These are phyloP conservation scores for Niebla homalea DNA, from an alignment of 495 filamentous ascomycete genomes.

Conservation along the genomic window DNA sequence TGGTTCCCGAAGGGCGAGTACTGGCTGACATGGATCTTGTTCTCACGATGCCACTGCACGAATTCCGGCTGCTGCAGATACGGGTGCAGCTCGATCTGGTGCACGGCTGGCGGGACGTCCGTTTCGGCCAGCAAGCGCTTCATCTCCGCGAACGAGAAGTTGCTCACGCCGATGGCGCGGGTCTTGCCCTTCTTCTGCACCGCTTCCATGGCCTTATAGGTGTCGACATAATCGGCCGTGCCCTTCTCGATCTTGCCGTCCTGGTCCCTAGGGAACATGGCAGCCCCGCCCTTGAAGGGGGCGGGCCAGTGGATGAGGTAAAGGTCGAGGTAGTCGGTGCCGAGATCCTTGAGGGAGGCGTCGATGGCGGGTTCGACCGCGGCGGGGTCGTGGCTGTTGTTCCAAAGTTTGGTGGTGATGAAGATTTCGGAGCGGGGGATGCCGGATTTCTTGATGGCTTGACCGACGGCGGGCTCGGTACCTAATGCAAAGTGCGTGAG, in stretches of 20 bases:
- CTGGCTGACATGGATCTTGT: conserved; percentile 46
- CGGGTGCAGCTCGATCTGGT: conserved; percentile 53
- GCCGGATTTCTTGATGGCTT: conserved; percentile 41
- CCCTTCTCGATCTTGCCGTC: conserved; percentile 32
- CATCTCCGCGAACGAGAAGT: conserved; percentile 57
- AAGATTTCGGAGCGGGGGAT: conserved; percentile 49
- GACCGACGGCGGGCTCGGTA: conserved; percentile 40
- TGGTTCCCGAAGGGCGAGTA: conserved; percentile 63
- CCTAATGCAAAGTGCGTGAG: conserved; percentile 28
- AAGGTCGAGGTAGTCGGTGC: conserved; percentile 53
- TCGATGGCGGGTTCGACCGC: conserved; percentile 46
- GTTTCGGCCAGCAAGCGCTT: conserved; percentile 51
- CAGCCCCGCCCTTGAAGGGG: conserved; percentile 28
- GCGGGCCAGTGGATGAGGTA: conserved; percentile 60
- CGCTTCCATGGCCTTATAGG: conserved; percentile 53
- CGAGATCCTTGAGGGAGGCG: conserved; percentile 46
- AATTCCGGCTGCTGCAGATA: conserved; percentile 45
- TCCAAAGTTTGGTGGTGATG: conserved; percentile 62
- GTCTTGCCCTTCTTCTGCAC: conserved; percentile 40
- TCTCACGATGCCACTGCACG: conserved; percentile 33
- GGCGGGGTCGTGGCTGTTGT: conserved; percentile 49
- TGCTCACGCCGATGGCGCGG: conserved; percentile 62
- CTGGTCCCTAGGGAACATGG: conserved; percentile 26
- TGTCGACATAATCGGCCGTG: conserved; percentile 39
- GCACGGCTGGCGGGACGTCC: conserved; percentile 46